A percentile compares a stretch with the other conserved stretches of the same genome.
phyloP scores from a whole-genome alignment of 202 grass and related monocot genomes.

The Setaria italica region DNA sequence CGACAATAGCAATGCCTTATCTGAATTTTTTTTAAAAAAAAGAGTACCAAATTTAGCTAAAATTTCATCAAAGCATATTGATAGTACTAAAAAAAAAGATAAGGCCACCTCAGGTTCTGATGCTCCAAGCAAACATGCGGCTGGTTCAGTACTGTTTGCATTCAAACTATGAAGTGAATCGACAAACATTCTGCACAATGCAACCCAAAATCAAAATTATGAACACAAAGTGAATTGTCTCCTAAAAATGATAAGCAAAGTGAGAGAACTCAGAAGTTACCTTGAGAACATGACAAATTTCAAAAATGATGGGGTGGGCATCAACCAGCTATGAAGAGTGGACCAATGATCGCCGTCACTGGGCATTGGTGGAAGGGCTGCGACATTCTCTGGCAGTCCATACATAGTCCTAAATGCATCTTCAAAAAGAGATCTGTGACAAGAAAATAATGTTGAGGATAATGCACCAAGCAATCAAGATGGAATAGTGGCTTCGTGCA shows the following conservation, averaged over 20 bases:
- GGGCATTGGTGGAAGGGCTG: constrained; percentile 87
- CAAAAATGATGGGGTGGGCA: constrained; percentile 96
- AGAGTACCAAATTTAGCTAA: constrained; percentile 25
- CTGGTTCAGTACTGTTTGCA: constrained; percentile 48
- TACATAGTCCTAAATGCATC: constrained; percentile 93
- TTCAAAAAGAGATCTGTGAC: constrained; percentile 72
- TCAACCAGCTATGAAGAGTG: constrained; percentile 94
- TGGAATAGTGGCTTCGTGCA: constrained; percentile 20
- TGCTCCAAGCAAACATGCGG: constrained; percentile 80
- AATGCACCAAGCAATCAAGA: constrained; percentile 35
- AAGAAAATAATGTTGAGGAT: constrained; percentile 35
- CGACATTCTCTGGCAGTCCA: constrained; percentile 59
- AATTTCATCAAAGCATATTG: constrained; percentile 37
- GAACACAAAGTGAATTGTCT: constrained; percentile 20
- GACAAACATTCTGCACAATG: constrained; percentile 81
- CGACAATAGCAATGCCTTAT: constrained; percentile 97
- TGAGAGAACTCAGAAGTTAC: constrained; percentile 42
- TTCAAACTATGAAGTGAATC: constrained; percentile 93
- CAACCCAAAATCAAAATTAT: constrained; percentile 36
- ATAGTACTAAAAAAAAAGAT: constrained; percentile 10
- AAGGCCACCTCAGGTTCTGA: constrained; percentile 74
- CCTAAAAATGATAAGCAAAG: not conserved
- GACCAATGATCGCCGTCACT: constrained; percentile 76
- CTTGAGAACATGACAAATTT: constrained; percentile 97
- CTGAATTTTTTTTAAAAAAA: constrained; percentile 57